Evolutionary conservation across 192 early-diverging fungal species (phyloP).

Genomic region (Gaertneriomyces sp.): DNA sequence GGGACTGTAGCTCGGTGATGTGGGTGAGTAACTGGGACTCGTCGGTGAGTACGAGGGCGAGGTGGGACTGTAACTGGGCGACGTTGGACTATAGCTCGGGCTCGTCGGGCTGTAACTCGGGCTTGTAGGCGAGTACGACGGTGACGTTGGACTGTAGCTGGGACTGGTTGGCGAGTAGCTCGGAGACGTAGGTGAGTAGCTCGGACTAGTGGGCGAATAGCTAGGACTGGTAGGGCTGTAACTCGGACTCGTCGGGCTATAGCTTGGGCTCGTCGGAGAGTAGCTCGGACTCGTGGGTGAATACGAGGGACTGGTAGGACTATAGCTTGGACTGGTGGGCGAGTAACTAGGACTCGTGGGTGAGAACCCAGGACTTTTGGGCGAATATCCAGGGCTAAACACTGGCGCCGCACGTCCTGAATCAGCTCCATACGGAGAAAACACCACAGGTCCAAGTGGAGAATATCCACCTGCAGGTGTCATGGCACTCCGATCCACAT

Average conservation of each 20-base stretch:
- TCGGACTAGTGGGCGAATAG: constrained; percentile 69
- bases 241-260: constrained; percentile 53
- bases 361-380: constrained; percentile 43
- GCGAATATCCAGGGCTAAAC: constrained; percentile 43
- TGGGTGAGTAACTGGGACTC: constrained; percentile 72
- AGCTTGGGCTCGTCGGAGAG: constrained; percentile 67
- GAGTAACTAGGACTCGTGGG: constrained; percentile 65
- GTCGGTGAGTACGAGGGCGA: constrained; percentile 74
- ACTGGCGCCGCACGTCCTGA: constrained; percentile 57
- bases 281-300: constrained; percentile 74
- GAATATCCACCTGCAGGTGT: constrained; percentile 43
- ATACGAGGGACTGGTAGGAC: constrained; percentile 72
- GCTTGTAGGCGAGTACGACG: constrained; percentile 67
- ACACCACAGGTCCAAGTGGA: constrained; percentile 66
- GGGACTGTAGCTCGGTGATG: constrained; percentile 67
- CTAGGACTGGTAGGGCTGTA: constrained; percentile 70
- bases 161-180: constrained; percentile 68
- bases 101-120: constrained; percentile 61
- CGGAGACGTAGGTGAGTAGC: constrained; percentile 54
- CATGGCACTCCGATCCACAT: constrained; percentile 51
- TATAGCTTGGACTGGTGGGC: constrained; percentile 52
- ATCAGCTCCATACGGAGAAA: constrained; percentile 82
- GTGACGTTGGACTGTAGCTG: constrained; percentile 73
- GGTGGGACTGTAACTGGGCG: constrained; percentile 58
- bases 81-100: constrained; percentile 56